Evolutionary conservation across 2,329 filamentous ascomycete species (phyloP), one percentile per base, ranked within the genome.

Genomic region (Cladosporium sp.): DNA sequence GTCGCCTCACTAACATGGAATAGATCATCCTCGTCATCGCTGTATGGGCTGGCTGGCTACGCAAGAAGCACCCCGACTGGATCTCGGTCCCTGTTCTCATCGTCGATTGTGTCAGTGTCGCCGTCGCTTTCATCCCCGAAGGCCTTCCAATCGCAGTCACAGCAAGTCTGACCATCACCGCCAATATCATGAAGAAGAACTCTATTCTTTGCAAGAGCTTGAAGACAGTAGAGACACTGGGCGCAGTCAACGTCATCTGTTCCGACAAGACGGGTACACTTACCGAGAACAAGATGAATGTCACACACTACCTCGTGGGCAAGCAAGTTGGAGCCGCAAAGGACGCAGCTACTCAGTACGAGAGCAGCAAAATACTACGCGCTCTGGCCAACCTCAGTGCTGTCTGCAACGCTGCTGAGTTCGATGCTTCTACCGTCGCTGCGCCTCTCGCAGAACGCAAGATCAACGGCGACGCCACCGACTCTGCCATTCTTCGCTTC

Each of bases 151-250:
- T 90, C 52, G 87, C 87, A 0, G 74, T 90, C 37, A 88, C 87
- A 0, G 70, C 72, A 1, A 88, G 85, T 17, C 77, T 92, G 63
- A 91, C 88, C 0, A 92, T 92, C 60, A 87, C 84, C 1, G 88
- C 89, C 19, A 89, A 88, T 63, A 81, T 89, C 65, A 91, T 92
- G 89, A 81, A 81, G 63, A 86, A 87, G 74, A 87, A 91, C 71
- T 88, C 88, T 68, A 85, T 92, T 43, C 80, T 92, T 8, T 91
- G 88, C 83, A 92, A 92, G 74, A 89, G 86, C 0, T 78, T 92
- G 49, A 89, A 89, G 74, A 91, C 88, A 0, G 88, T 90, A 0
- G 88, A 91, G 73, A 91, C 88, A 0, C 79, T 91, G 0, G 88
- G 88, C 0, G 81, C 85, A 0, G 88, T 90, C 1, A 88, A 86